Base-by-base conservation (phyloP, 176 grass and related monocot species). In the Musa schizocarpa region DNA sequence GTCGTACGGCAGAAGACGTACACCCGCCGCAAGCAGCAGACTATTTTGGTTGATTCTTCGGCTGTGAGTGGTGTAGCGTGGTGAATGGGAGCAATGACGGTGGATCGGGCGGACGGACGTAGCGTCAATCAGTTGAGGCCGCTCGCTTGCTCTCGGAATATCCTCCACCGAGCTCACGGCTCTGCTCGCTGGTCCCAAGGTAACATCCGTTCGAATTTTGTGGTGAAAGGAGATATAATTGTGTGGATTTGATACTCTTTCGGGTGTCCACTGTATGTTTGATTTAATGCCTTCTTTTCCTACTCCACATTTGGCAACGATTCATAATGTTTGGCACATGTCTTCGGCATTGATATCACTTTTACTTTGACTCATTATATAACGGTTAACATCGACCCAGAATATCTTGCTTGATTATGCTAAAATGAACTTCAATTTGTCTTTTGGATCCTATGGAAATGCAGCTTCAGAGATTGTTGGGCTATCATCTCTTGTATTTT, bases 101-200 rank as follows among this genome's bases (percentile, higher is more conserved):
- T 54, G 7, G 71, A 54, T 57, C 83, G 90, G 0, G 62, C 75
- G 69, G 94, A 89, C 7, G 90, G 88, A 54, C 76, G 94, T 22
- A 87, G 74, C 58, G 52, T 84, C 3, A 98, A 91, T 85, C 90
- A 98, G 80, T 82, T 91, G 48, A 84, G 90, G 29, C 76, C 84
- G 2, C 83, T 89, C 29, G 76, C 84, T 53, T 93, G 90, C 84
- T 93, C 88, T 10, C 86, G 88, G 67, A 98, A 88, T 78, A 55
- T 89, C 2, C 84, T 98, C 73, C 61, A 83, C 73, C 90, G 94
- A 22, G 90, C 94, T 75, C 90, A 98, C 56, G 84, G 94, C 57
- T 93, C 94, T 34, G 86, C 94, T 74, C 86, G 90, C 19, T 98
- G 94, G 90, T 84, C 84, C 21, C 94, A 98, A 89, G 94, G 85